Percentiles rank a stretch among this genome's conserved stretches.
These are phyloP conservation scores for Sesbania bispinosa DNA, from an alignment of 306 rosid genomes.

Conservation along the genomic window DNA sequence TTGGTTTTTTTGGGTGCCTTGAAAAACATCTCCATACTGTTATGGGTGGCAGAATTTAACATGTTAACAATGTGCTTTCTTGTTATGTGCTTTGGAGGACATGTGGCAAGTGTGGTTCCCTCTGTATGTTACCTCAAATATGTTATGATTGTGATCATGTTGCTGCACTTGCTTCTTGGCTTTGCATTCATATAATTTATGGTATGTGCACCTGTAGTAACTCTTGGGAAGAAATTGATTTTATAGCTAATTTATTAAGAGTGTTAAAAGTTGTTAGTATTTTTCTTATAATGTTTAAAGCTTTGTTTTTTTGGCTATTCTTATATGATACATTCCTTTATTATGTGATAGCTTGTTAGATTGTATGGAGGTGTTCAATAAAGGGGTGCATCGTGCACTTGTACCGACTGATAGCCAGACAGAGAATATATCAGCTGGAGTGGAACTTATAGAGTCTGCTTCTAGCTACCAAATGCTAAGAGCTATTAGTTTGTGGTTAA, in stretches of 20 bases:
- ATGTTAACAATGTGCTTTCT: too few species aligned
- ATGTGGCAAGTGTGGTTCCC: constrained; percentile 60
- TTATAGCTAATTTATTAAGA: too few species aligned
- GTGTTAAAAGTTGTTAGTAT: too few species aligned
- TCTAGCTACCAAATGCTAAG: constrained; percentile 65
- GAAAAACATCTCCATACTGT: too few species aligned
- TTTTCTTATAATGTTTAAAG: too few species aligned
- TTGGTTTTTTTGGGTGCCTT: too few species aligned
- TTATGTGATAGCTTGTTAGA: constrained; percentile 53
- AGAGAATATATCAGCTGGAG: constrained; percentile 46
- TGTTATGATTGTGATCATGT: constrained; percentile 40
- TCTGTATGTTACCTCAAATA: constrained; percentile 53
- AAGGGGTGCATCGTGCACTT: constrained; percentile 82
- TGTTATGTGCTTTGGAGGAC: constrained; percentile 77
- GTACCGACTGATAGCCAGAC: constrained; percentile 62
- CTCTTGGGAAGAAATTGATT: constrained; percentile 42
- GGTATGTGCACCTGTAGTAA: constrained; percentile 83
- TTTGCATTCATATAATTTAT: constrained; percentile 54
- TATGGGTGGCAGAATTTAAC: too few species aligned
- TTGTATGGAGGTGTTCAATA: constrained; percentile 94
- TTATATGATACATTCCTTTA: background rate
- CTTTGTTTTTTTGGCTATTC: background rate
- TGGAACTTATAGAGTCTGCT: constrained; percentile 70
- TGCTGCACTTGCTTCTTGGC: constrained; percentile 80
- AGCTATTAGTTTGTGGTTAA: too few species aligned